A percentile compares a stretch with the other conserved stretches of the same genome.
These are phyloP conservation scores for Kodamaea suecica DNA, from an alignment of 1,139 yeast species.

Conservation along the genomic window DNA sequence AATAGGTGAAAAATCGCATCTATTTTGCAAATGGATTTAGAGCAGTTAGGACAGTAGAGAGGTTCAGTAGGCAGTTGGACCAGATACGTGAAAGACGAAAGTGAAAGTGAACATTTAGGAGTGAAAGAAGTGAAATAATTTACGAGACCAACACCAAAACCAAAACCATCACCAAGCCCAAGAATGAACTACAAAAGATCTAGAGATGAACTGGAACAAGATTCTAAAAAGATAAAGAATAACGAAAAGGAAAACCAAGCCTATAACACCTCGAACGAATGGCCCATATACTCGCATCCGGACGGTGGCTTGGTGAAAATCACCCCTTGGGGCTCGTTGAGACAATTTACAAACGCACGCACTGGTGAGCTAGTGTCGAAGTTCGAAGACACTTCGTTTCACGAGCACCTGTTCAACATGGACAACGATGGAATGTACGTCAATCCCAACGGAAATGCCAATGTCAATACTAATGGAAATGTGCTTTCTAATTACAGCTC, in stretches of 20 bases:
- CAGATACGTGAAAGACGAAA: no score
- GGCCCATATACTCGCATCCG: constrained; percentile 63
- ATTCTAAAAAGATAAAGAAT: constrained; percentile 25
- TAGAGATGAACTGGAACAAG: constrained; percentile 22
- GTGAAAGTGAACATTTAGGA: no score
- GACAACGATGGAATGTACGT: constrained; percentile 10
- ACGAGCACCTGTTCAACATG: constrained; percentile 31
- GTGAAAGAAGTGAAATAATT: no score
- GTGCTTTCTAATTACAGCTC: no score
- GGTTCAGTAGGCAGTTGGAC: no score
- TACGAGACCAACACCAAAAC: no score
- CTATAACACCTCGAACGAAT: constrained; percentile 39
- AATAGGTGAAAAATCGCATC: no score
- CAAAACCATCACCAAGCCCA: no score
- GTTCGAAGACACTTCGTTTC: constrained; percentile 43
- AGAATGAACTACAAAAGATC: constrained; percentile 26
- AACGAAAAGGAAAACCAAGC: constrained; percentile 15
- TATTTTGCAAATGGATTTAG: no score
- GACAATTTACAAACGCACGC: constrained; percentile 32
- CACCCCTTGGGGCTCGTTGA: constrained; percentile 55
- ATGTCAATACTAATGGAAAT: no score
- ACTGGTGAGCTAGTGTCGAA: constrained; percentile 39
- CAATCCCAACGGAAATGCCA: no score
- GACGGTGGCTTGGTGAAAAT: constrained; percentile 63
- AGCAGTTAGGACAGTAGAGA: no score